These are phyloP conservation scores for Astrothelium subdiscretum DNA, from an alignment of 495 filamentous ascomycete species.

Conservation along the genomic window DNA sequence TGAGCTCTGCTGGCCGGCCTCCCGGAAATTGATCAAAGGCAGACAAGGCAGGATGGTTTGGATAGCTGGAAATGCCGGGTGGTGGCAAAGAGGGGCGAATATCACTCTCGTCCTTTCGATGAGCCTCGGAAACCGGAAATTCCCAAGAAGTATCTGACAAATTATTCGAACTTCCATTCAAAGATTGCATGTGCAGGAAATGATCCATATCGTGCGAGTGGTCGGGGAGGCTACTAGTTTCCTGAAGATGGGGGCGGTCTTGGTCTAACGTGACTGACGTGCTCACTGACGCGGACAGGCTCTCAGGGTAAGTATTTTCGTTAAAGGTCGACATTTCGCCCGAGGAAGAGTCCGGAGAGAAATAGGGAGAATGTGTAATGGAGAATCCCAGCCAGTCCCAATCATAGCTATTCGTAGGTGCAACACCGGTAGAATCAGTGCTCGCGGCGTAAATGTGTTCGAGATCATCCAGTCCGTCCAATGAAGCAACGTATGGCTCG, in stretches of 20 bases:
- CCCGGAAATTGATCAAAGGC: background rate
- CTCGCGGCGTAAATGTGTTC: background rate
- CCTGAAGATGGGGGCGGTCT: background rate
- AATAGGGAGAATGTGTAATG: background rate
- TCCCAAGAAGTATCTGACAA: background rate
- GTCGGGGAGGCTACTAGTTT: background rate
- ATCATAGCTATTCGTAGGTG: conserved; percentile 1
- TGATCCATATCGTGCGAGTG: background rate
- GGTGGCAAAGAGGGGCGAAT: background rate
- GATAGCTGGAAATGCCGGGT: background rate
- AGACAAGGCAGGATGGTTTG: background rate
- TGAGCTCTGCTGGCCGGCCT: background rate
- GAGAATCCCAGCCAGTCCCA: conserved; percentile 2
- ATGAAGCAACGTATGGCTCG: background rate
- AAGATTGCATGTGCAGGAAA: background rate
- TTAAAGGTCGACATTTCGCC: background rate
- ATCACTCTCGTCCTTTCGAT: background rate
- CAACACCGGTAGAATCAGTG: conserved; percentile 1
- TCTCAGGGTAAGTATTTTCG: background rate
- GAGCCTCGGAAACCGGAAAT: background rate
- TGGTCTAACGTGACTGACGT: background rate
- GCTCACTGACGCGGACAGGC: background rate
- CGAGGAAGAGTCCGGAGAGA: background rate
- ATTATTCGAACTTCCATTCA: background rate
- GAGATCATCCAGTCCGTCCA: conserved; percentile 1